Conservation (phyloP, 805 yeast genomes). For the Spathaspora passalidarum region DNA sequence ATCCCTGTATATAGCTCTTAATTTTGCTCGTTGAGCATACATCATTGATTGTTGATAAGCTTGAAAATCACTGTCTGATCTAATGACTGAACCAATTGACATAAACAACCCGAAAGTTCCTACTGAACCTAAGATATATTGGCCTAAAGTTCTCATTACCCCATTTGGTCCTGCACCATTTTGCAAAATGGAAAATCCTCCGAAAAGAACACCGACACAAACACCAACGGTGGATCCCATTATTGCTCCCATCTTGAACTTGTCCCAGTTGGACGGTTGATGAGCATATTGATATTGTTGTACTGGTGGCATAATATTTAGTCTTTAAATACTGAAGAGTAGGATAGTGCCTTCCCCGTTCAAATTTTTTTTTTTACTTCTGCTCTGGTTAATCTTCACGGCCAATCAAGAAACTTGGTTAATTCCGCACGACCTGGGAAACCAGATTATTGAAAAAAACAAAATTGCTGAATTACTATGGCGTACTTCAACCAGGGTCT, state of each 20-base stretch:
- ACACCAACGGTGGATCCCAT: conserved; percentile 95
- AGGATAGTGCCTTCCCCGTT: neutral
- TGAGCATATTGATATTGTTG: conserved; percentile 57
- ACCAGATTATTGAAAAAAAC: neutral
- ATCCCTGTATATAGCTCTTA: conserved; percentile 26
- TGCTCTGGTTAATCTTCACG: neutral
- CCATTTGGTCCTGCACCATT: conserved; percentile 99
- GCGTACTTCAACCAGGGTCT: no score
- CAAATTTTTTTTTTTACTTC: conserved; percentile 1
- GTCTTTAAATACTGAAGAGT: no score
- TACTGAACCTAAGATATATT: conserved; percentile 93
- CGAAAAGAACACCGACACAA: conserved; percentile 91
- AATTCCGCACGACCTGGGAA: neutral
- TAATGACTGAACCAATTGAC: conserved; percentile 91
- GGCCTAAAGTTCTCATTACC: conserved; percentile 92
- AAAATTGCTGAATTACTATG: conserved; percentile 1
- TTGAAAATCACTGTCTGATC: conserved; percentile 58
- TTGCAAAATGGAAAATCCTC: conserved; percentile 85
- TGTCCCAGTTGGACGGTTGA: conserved; percentile 86
- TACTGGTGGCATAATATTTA: conserved; percentile 74
- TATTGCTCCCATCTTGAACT: conserved; percentile 96
- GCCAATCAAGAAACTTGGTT: conserved; percentile 1
- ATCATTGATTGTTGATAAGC: conserved; percentile 30
- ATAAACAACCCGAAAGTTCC: conserved; percentile 95
- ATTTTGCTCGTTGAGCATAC: conserved; percentile 23